These are phyloP conservation scores for Coprinopsis sp. DNA, from an alignment of 768 basidiomycete genomes.

Conservation along the genomic window DNA sequence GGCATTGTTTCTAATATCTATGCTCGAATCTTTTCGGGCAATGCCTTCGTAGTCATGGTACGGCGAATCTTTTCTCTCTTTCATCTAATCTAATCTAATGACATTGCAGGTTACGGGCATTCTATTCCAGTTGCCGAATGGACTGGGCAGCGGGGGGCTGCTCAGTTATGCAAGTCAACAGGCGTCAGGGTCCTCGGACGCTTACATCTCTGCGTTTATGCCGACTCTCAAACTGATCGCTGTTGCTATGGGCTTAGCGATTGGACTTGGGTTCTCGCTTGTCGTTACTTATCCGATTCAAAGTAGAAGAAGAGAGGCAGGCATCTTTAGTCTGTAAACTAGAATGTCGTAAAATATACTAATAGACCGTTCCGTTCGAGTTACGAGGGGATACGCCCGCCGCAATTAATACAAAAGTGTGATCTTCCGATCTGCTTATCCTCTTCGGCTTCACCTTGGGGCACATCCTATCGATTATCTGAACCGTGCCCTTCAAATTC, in stretches of 20 bases:
- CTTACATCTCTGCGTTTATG: conserved; percentile 67
- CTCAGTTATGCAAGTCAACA: conserved; percentile 62
- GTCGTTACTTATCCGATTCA: conserved; percentile 63
- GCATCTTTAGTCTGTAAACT: conserved; percentile 63
- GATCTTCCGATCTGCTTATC: no score
- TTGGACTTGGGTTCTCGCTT: conserved; percentile 70
- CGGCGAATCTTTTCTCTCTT: conserved; percentile 15
- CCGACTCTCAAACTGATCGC: conserved; percentile 74
- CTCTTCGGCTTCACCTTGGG: no score
- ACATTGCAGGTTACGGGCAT: conserved; percentile 61
- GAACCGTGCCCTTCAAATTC: no score
- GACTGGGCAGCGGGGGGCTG: conserved; percentile 75
- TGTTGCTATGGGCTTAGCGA: conserved; percentile 74
- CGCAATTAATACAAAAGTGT: no score
- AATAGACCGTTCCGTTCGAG: no score
- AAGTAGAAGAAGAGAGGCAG: conserved; percentile 51
- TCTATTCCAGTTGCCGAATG: conserved; percentile 81
- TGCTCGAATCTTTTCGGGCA: conserved; percentile 66
- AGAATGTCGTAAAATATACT: no score
- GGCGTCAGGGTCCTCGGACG: conserved; percentile 44
- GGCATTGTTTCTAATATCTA: conserved; percentile 77
- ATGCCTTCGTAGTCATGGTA: conserved; percentile 81
- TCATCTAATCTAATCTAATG: not conserved
- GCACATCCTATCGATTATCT: no score
- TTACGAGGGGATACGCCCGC: no score